phyloP scores from a whole-genome alignment of 768 basidiomycete species.

The Trametes cubensis region DNA sequence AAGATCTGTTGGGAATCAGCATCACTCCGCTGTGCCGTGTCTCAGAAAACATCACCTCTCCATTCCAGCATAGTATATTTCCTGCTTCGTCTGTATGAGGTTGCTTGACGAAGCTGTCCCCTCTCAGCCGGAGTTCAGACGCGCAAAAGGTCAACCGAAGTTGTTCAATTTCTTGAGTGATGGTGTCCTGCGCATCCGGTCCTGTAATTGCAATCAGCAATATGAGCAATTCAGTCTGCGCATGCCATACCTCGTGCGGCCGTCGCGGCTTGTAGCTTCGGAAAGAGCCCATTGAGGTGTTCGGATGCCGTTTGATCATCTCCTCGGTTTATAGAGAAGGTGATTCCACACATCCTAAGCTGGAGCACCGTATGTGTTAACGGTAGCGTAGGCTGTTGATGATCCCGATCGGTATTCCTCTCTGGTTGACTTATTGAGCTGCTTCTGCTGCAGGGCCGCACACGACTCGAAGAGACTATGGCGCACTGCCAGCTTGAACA shows the following conservation, averaged over 20 bases:
- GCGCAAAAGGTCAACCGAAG: slow-evolving; percentile 61
- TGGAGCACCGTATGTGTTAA: too few species aligned
- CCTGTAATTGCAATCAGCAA: slow-evolving; percentile 43
- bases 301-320: slow-evolving; percentile 4
- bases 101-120: slow-evolving; percentile 57
- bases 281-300: slow-evolving; percentile 32
- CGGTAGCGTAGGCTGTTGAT: too few species aligned
- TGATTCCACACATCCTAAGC: slow-evolving; percentile 69
- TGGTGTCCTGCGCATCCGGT: slow-evolving; percentile 59
- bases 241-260: slow-evolving; percentile 55
- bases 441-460: too few species aligned
- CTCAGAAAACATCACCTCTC: too few species aligned
- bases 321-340: slow-evolving; percentile 45
- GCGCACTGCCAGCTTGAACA: too few species aligned
- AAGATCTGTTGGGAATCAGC: slow-evolving; percentile 53
- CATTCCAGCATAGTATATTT: slow-evolving; percentile 82
- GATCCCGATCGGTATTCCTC: too few species aligned
- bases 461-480: too few species aligned
- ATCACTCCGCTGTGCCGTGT: neutral
- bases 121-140: slow-evolving; percentile 77
- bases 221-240: neutral
- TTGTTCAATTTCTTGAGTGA: slow-evolving; percentile 28
- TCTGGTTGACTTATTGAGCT: too few species aligned
- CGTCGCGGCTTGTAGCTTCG: slow-evolving; percentile 51
- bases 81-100: slow-evolving; percentile 58